Conservation (phyloP, 495 filamentous ascomycete genomes). For the Xylaria grammica region DNA sequence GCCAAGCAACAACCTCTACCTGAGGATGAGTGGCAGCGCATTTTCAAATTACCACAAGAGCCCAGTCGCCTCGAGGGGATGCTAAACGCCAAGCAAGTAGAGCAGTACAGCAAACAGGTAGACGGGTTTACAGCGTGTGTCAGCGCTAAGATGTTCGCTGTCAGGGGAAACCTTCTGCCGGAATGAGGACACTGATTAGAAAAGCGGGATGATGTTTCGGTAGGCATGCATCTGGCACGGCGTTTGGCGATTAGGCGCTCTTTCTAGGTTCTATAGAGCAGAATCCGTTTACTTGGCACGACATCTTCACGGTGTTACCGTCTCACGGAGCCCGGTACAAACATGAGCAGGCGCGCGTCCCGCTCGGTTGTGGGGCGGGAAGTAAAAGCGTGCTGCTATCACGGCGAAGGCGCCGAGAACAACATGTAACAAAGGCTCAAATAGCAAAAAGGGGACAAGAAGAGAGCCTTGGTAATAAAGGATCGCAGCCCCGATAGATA, state of each 20-base stretch:
- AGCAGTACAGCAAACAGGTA: constrained; percentile 96
- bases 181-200: constrained; percentile 39
- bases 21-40: constrained; percentile 96
- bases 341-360: constrained; percentile 9
- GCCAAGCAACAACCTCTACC: constrained; percentile 89
- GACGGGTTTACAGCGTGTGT: constrained; percentile 94
- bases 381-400: constrained; percentile 11
- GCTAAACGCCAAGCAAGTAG: constrained; percentile 92
- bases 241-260: constrained; percentile 37
- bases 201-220: constrained; percentile 30
- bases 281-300: constrained; percentile 22
- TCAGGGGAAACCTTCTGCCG: constrained; percentile 71
- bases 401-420: background rate
- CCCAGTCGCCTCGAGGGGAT: constrained; percentile 90
- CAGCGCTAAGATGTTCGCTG: constrained; percentile 97
- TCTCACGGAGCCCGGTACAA: constrained; percentile 15
- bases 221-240: constrained; percentile 40
- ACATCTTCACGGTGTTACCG: constrained; percentile 10
- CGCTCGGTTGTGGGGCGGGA: background rate
- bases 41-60: constrained; percentile 97
- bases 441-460: background rate
- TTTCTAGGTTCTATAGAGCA: constrained; percentile 35
- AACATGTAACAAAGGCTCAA: constrained; percentile 11
- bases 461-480: background rate
- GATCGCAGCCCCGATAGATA: background rate